Evolutionary conservation across 1,139 yeast species (phyloP).

Genomic region (Pichia sp.): DNA sequence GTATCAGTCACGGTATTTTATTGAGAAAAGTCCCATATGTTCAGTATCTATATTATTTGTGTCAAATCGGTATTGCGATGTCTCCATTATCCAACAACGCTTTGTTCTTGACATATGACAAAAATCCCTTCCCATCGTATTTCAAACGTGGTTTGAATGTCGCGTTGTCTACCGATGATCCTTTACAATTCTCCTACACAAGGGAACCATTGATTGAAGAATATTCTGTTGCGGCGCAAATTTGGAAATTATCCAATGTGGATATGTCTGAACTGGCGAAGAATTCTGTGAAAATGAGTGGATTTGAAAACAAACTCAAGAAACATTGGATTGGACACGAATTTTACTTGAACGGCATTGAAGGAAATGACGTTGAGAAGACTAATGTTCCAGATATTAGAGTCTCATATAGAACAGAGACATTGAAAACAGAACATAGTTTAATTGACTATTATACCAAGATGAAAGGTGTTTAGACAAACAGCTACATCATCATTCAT

Average conservation of each 20-base stretch:
- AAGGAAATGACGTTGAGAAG: constrained; percentile 84
- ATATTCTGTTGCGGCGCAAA: constrained; percentile 96
- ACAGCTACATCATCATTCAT: too few species aligned
- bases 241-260: constrained; percentile 84
- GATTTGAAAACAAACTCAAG: constrained; percentile 81
- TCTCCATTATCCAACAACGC: constrained; percentile 97
- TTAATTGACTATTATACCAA: constrained; percentile 55
- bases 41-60: constrained; percentile 86
- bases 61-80: constrained; percentile 98
- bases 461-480: constrained; percentile 1
- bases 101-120: constrained; percentile 87
- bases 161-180: constrained; percentile 90
- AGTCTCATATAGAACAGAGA: constrained; percentile 72
- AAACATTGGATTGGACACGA: constrained; percentile 87
- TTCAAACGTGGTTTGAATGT: constrained; percentile 92
- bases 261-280: constrained; percentile 92
- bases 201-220: constrained; percentile 98
- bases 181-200: constrained; percentile 88
- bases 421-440: constrained; percentile 65
- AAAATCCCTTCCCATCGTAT: constrained; percentile 83
- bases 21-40: constrained; percentile 89
- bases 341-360: constrained; percentile 50
- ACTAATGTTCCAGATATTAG: constrained; percentile 92
- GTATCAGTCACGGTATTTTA: constrained; percentile 91
- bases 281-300: constrained; percentile 83